phyloP scores from a whole-genome alignment of 2,329 filamentous ascomycete genomes.

The Diaporthe aspalathi region DNA sequence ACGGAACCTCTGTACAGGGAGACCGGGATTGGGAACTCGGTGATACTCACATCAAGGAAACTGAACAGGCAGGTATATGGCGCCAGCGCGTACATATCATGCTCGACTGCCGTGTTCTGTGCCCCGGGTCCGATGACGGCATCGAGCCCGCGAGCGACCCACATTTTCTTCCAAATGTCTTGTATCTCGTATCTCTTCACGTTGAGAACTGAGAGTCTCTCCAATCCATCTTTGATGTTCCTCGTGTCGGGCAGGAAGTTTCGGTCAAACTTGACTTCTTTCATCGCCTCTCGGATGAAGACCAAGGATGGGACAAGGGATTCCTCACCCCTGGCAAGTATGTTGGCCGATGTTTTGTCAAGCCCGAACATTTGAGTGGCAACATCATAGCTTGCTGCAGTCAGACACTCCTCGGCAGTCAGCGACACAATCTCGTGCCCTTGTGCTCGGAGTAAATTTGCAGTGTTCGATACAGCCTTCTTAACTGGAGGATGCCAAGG shows the following conservation, averaged over 20 bases:
- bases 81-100: slow-evolving; percentile 38
- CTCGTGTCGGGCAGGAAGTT: slow-evolving; percentile 9
- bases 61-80: slow-evolving; percentile 39
- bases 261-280: slow-evolving; percentile 30
- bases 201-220: slow-evolving; percentile 31
- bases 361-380: slow-evolving; percentile 35
- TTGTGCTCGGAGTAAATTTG: not conserved
- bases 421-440: slow-evolving; percentile 35
- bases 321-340: slow-evolving; percentile 35
- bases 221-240: slow-evolving; percentile 27
- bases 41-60: slow-evolving; percentile 37
- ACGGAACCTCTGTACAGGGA: not conserved
- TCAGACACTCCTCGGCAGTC: slow-evolving; percentile 21
- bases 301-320: slow-evolving; percentile 34
- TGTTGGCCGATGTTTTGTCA: slow-evolving; percentile 31
- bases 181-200: slow-evolving; percentile 34
- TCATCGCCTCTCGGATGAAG: slow-evolving; percentile 5
- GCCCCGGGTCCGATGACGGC: slow-evolving; percentile 38
- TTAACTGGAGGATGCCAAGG: slow-evolving; percentile 38
- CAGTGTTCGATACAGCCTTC: slow-evolving; percentile 11
- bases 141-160: slow-evolving; percentile 35
- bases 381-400: slow-evolving; percentile 32
- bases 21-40: not conserved
- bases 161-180: slow-evolving; percentile 37
- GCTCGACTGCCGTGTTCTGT: slow-evolving; percentile 40